Base-by-base conservation (phyloP, 352 stramenopile species). In the Pelagophyceae sp. region DNA sequence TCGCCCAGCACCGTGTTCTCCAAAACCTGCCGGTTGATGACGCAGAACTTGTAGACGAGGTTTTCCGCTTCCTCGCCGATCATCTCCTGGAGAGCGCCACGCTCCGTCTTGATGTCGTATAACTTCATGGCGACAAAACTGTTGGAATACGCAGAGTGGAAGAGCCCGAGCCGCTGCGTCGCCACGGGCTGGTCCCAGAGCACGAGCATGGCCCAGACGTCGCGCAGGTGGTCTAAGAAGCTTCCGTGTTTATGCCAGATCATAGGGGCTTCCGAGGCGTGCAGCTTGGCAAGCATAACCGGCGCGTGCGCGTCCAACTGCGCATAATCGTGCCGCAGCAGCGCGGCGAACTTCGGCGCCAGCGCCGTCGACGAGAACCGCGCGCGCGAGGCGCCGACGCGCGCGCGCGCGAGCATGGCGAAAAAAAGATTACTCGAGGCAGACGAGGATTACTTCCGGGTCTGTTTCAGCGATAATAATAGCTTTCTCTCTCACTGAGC, bases 141-240 rank as follows among this genome's bases (percentile, higher is more conserved):
- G 37, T 78, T 78, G 15, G 74, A 78, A 40, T 78, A 78, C 25
- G 74, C 74, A 15, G 74, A 78, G 65, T 78, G 74, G 64, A 54
- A 78, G n/a, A 78, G 38, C 17, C 74, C 74, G 38, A 54, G 64
- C 54, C 74, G 74, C 17, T n/a, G 29, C 51, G 38, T 61, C 51
- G 74, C 32, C 64, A 76, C 54, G 5, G 50, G 51, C 60, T 74
- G 50, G 0, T 74, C 60, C 74, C 74, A 78, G 1, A 31, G 6
- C 23, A n/a, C 20, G 33, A 78, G 65, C n/a, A 78, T 78, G 32
- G n/a, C 35, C 74, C 74, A 78, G 3, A 74, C 60, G 51, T 71
- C 60, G 32, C 61, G 33, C 11, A 78, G 60, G 33, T 78, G 74
- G 54, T 72, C 54, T n/a, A 72, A 35, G 33, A 78, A 78, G 29